Base-by-base conservation (phyloP, 139 green algal species). In the Tetratostichococcus sp. region DNA sequence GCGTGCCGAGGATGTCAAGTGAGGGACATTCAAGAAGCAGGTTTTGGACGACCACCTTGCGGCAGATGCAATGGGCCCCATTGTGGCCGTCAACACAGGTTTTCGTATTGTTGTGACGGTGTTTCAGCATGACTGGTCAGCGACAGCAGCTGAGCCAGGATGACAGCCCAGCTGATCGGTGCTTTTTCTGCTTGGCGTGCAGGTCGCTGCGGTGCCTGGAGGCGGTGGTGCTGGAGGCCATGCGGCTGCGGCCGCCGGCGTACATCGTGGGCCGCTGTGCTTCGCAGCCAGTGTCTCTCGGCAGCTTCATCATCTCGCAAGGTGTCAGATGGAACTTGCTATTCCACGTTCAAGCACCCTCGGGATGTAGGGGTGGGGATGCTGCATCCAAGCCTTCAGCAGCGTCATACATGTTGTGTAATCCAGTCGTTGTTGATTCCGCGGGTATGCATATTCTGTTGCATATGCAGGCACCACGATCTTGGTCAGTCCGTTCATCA, bases 211-310 rank as follows among this genome's bases (percentile, higher is more conserved):
- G 83, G 23, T 79, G 81, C 31, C 34, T 90, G 32, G 87, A 94
- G 50, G 82, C 89, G 0, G 80, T 93, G 0, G 78, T 97, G 25
- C 80, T 95, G 43, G 93, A 97, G 79, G 82, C 89, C 0, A 75
- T 97, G 77, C 81, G 93, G n/a, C 77, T 97, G 67, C 83, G 86
- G 25, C 91, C 92, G 17, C 93, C 93, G 0, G 93, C 93, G 0
- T 97, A 97, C 82, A 88, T 97, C 72, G 88, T 97, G 14, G 93
- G 92, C 0, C 79, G 93, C 25, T 97, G 91, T 71, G 87, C 88
- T 1, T 35, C 75, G 1, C 22, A 65, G 42, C 79, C 84, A 43
- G 70, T 83, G 0, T 2, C 72, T 11, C 71, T 91, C 43, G 76
- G n/a, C 1, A 66, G 65, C 19, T 83, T 65, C 43, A 43, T n/a